Percentiles rank a stretch among this genome's conserved stretches.
Evolutionary conservation across 257 asterid genomes (phyloP).

Genomic region (Fraxinus excelsior): DNA sequence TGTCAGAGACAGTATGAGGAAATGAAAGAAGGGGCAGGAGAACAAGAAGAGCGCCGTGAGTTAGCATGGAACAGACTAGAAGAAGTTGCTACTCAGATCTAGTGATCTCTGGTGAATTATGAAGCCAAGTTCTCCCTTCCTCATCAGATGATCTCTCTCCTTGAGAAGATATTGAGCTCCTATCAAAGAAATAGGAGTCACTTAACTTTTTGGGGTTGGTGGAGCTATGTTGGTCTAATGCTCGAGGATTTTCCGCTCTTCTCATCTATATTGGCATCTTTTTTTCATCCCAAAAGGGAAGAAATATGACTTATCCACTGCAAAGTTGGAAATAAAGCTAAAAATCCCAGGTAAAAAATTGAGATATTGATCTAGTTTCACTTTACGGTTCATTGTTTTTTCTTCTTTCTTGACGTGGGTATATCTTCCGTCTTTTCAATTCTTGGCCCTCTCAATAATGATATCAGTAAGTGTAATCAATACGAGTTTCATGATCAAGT

Average conservation of each 20-base stretch:
- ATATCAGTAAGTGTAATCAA: slow-evolving; percentile 30
- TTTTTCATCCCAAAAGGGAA: slow-evolving; percentile 18
- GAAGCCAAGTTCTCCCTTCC: not conserved
- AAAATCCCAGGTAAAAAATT: slow-evolving; percentile 8
- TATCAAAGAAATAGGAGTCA: not conserved
- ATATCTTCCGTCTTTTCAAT: slow-evolving; percentile 24
- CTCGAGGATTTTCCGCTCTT: slow-evolving; percentile 14
- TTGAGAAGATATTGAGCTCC: not conserved
- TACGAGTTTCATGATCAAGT: slow-evolving; percentile 17
- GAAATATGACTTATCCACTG: slow-evolving; percentile 18
- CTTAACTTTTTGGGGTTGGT: slow-evolving; percentile 12
- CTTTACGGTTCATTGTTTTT: slow-evolving; percentile 22
- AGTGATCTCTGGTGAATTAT: slow-evolving; percentile 18
- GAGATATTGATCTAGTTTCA: slow-evolving; percentile 30
- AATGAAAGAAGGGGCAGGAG: slow-evolving; percentile 55
- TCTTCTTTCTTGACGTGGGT: slow-evolving; percentile 6
- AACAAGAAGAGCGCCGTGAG: slow-evolving; percentile 53
- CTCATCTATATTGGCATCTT: slow-evolving; percentile 11
- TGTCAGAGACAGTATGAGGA: slow-evolving; percentile 68
- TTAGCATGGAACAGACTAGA: slow-evolving; percentile 77
- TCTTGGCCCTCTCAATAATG: slow-evolving; percentile 22
- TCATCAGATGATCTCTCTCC: not conserved
- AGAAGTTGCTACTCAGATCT: slow-evolving; percentile 59
- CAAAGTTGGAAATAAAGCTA: slow-evolving; percentile 20
- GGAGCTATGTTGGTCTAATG: slow-evolving; percentile 15